Base-by-base conservation (phyloP, 106 monocot species). In the Platanthera zijinensis region DNA sequence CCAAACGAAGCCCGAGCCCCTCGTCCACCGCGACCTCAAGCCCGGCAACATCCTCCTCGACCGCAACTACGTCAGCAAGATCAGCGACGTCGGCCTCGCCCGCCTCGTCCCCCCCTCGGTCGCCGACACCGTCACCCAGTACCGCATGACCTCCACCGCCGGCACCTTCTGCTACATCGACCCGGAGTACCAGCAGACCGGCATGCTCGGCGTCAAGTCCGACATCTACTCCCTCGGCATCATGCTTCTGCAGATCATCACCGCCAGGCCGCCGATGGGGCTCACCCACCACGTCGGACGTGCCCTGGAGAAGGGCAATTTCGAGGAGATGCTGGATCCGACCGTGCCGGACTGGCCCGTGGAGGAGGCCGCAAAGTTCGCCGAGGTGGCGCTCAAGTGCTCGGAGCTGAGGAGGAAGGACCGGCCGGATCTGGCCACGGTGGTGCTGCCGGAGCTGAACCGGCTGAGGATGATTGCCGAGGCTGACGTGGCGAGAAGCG, bases 401-500 rank as follows among this genome's bases (percentile, higher is more conserved):
- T 78, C 91, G 14, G 91, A 91, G 82, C 75, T 91, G 14, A 77
- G 91, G 70, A 74, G 86, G 80, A 91, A 88, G 77, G 88, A 91
- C 74, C 48, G 91, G 50, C 91, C 91, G 0, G 91, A 91, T 57
- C 84, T 91, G 0, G 78, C 53, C 30, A 73, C 48, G 0, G 76
- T 76, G 0, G 57, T 91, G 11, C 52, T 91, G 48, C 91, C 91
- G 2, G 86, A 86, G 84, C 82, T 91, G 49, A 50, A 91, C n/a
- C 77, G 84, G 52, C 52, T 88, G 49, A 82, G 88, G 52, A 47
- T 8, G 18, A 13, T 91, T 2, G 91, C 77, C 2, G 91, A 88
- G 9, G 78, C 80, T 3, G 54, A 68, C 14, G 51, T 0, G 6
- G 2, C 78, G 48, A 69, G 30, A 1, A 46, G 17, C 82, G 6